Conservation (phyloP, 768 basidiomycete genomes). For the Lanmaoa pseudosensibilis region DNA sequence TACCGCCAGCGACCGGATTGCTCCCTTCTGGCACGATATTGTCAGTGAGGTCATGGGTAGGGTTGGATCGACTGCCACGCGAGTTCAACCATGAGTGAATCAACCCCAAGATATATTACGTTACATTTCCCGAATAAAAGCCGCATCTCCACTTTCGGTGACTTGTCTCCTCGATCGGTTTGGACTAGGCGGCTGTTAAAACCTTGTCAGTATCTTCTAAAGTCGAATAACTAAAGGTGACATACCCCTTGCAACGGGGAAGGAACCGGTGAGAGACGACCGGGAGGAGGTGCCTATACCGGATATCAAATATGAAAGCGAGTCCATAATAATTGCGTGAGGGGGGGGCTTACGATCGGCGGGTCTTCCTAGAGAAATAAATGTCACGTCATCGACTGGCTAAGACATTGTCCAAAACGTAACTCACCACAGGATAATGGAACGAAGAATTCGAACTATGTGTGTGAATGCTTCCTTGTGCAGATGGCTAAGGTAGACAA, state of each 20-base stretch:
- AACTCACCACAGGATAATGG: neutral
- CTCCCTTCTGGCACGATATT: conserved; percentile 7
- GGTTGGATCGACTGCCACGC: conserved; percentile 9
- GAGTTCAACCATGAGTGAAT: neutral
- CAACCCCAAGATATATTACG: neutral
- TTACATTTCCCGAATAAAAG: conserved; percentile 15
- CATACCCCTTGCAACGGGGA: neutral
- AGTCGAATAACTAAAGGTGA: neutral
- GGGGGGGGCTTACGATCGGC: neutral
- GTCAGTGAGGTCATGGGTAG: conserved; percentile 15
- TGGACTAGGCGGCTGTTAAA: conserved; percentile 10
- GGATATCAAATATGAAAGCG: neutral
- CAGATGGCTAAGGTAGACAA: conserved; percentile 2
- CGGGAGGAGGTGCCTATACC: neutral
- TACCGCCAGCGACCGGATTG: conserved; percentile 20
- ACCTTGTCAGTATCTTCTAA: neutral
- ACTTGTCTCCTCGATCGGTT: neutral
- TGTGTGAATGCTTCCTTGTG: neutral
- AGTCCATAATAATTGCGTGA: neutral
- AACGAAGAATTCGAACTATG: neutral
- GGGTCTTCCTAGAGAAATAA: conserved; percentile 1
- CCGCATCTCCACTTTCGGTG: conserved; percentile 2
- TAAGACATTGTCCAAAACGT: neutral
- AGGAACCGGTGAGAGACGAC: too few species aligned
- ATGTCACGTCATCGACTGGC: neutral